Base-by-base conservation (phyloP, 805 yeast species). In the Candida railenensis region DNA sequence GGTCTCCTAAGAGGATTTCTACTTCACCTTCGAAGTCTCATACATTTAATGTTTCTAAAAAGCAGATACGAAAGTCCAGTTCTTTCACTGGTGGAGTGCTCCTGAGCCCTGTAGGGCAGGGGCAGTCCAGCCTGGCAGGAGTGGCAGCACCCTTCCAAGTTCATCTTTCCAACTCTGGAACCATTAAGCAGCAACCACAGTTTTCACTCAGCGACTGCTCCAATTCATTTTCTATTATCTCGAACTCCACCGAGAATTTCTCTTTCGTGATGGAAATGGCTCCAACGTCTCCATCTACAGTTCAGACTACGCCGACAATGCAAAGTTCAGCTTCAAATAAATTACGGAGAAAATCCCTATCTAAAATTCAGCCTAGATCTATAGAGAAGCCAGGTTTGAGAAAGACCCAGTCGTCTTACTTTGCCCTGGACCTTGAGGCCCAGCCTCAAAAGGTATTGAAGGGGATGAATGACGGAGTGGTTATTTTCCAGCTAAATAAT, bases 191-290 rank as follows among this genome's bases (percentile, higher is more conserved):
- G 18, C 34, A 40, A 19, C 43, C 43, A 14, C 43, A 15, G 43
- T 40, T 40, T 28, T 40, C 43, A 4, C 21, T 40, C 14, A 40
- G 43, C n/a, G 43, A 40, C 18, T 40, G 43, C 19, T 40, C 43
- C 22, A 28, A 28, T 25, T 22, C 43, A 5, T 40, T 40, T 15
- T 22, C 43, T 4, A 16, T 40, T 14, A 36, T 19, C 12, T 36
- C 39, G 5, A 15, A 30, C 15, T 19, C 42, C 12, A 12, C 33
- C 34, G 42, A 39, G 34, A 40, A 40, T 25, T 40, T 21, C 18
- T 28, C 36, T 4, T 40, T 40, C 19, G 43, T 40, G 21, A 21
- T 40, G 34, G 43, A 40, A 32, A 22, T 16, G 37, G 34, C 33
- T 3, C 43, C 43, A 3, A 30, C 12, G 19, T 36, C 39, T 7